Evolutionary conservation across 2,329 filamentous ascomycete genomes (phyloP).

Genomic region (Pseudogymnoascus sp.): DNA sequence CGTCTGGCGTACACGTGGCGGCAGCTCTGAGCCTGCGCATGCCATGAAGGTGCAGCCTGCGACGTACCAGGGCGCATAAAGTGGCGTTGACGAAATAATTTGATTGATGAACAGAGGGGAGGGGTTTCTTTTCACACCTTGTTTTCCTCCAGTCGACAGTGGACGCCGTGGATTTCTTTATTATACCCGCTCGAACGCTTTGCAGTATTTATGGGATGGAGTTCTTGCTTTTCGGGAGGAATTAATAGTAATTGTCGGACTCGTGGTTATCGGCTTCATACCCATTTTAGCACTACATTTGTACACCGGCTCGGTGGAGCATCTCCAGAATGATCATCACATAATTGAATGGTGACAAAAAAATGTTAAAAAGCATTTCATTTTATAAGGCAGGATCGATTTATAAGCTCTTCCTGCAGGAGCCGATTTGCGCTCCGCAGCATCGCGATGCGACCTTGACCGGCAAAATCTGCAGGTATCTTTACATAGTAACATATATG

Average conservation of each 20-base stretch:
- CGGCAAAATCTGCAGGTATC: neutral
- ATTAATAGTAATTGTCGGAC: constrained; percentile 5
- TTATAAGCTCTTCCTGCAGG: neutral
- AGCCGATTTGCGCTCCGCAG: neutral
- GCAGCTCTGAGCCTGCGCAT: neutral
- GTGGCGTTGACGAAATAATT: neutral
- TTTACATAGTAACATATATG: neutral
- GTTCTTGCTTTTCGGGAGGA: neutral
- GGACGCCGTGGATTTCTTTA: neutral
- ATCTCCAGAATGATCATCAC: neutral
- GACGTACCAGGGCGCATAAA: neutral
- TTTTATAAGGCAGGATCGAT: no score
- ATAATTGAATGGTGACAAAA: neutral
- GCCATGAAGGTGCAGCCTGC: neutral
- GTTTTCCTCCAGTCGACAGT: neutral
- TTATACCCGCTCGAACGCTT: constrained; percentile 1
- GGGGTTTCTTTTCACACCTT: neutral
- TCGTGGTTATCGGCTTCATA: neutral
- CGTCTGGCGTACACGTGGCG: constrained; percentile 32
- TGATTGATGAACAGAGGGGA: neutral
- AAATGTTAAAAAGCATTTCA: no score
- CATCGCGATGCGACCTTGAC: neutral
- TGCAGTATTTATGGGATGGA: neutral
- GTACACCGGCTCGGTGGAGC: neutral
- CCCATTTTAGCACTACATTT: neutral